Conservation (phyloP, 2,329 filamentous ascomycete genomes). For the Camptophora hylomeconis region DNA sequence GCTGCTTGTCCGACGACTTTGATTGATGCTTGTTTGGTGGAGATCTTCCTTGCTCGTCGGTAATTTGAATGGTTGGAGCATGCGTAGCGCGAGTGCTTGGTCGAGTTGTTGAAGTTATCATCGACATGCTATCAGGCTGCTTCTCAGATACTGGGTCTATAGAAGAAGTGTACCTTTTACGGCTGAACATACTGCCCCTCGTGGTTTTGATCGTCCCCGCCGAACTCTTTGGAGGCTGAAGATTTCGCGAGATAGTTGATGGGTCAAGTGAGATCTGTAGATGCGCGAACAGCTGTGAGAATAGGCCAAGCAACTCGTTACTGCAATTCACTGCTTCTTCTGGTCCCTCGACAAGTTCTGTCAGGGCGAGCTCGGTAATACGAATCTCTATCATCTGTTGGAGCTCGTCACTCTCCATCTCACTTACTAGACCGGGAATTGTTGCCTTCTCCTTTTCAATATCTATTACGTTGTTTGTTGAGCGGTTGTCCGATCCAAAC, state of each 20-base stretch:
- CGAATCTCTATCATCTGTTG: conserved; percentile 84
- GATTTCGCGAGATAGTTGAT: conserved; percentile 22
- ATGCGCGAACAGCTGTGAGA: conserved; percentile 65
- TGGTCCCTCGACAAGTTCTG: conserved; percentile 73
- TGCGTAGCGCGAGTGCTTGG: conserved; percentile 17
- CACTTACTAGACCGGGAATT: conserved; percentile 48
- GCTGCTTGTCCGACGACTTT: conserved; percentile 2
- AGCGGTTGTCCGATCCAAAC: conserved; percentile 40
- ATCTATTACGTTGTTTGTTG: conserved; percentile 7
- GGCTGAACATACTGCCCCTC: conserved; percentile 66
- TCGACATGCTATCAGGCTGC: conserved; percentile 12
- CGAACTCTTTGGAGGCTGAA: conserved; percentile 51
- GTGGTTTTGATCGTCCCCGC: conserved; percentile 58
- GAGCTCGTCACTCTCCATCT: conserved; percentile 74
- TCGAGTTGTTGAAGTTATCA: conserved; percentile 15
- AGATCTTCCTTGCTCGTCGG: conserved; percentile 40
- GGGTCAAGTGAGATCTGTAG: conserved; percentile 28
- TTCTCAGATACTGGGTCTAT: conserved; percentile 24
- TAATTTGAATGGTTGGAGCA: conserved; percentile 66
- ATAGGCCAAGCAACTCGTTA: conserved; percentile 71
- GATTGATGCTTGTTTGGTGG: conserved; percentile 19
- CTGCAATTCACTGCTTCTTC: conserved; percentile 79
- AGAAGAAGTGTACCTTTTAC: conserved; percentile 36
- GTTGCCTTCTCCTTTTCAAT: conserved; percentile 22
- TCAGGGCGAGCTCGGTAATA: conserved; percentile 78